Base-by-base conservation (phyloP, 768 basidiomycete genomes). In the Porpolomopsis calyptriformis region DNA sequence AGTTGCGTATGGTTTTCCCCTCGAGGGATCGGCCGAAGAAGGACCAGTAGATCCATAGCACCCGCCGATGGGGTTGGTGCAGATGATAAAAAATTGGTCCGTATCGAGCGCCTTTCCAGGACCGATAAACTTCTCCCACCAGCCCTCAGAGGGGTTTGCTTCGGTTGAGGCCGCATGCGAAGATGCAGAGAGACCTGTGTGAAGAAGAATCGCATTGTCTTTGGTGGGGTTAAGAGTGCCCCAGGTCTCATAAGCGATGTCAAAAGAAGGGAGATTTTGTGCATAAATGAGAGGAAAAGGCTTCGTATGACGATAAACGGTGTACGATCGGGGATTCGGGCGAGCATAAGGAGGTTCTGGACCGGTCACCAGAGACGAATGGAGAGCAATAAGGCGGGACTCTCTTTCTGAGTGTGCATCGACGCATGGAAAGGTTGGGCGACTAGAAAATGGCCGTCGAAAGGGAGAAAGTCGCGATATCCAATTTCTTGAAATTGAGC, bases 41-140 rank as follows among this genome's bases (percentile, higher is more conserved):
- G 96, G 96, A 1, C 96, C 96, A 0, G 96, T 97, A 7, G 89
- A 88, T 31, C 96, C 96, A 60, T 97, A 98, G 68, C 96, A 99
- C 0, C 96, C 94, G 1, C 93, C 96, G 34, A 99, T 72, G 47
- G 92, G 92, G 63, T 98, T 99, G 8, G 92, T 88, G 67, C 96
- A 99, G 35, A 99, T 78, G 60, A 98, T 68, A 64, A 87, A 97
- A 70, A 85, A 96, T 45, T 80, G 75, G 57, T 91, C 70, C 4
- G 96, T 98, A 69, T 99, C 96, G 34, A 99, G 71, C 8, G 93
- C 80, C 56, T 85, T 90, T 42, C 89, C 89, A 3, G 94, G 91
- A 0, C 96, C 96, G 53, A 99, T 92, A 65, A 98, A 99, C 56
- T 85, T 84, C 65, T 98, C 88, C 96, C 96, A 99, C 96, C 96